Conservation (phyloP, 1,284 basidiomycete genomes). For the Tilletia setariae region DNA sequence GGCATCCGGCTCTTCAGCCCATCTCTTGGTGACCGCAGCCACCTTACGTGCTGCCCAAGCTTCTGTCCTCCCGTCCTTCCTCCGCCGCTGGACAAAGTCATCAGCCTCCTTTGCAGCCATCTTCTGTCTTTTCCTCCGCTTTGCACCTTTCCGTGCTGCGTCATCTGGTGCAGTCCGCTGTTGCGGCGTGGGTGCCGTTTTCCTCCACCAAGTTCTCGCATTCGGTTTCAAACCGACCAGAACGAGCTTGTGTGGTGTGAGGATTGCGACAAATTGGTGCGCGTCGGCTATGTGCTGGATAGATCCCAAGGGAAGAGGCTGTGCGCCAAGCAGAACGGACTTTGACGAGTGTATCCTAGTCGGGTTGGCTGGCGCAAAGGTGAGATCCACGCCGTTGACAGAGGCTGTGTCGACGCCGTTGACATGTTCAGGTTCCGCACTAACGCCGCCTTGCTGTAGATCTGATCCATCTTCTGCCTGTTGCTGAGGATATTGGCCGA, state of each 20-base stretch:
- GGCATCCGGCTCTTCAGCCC: too few species aligned
- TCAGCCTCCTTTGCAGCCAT: too few species aligned
- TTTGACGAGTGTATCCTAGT: not conserved
- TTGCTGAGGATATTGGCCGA: slow-evolving; percentile 70
- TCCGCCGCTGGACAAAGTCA: not conserved
- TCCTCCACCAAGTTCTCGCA: slow-evolving; percentile 77
- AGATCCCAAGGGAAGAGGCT: slow-evolving; percentile 77
- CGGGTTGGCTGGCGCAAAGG: too few species aligned
- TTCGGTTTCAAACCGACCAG: slow-evolving; percentile 87
- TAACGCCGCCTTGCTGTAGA: slow-evolving; percentile 18
- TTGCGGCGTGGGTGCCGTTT: slow-evolving; percentile 11
- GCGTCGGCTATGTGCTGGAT: slow-evolving; percentile 72
- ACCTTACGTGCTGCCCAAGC: not conserved
- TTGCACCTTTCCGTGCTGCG: too few species aligned
- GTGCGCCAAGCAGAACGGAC: slow-evolving; percentile 69
- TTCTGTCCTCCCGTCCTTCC: not conserved
- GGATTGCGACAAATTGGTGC: slow-evolving; percentile 79
- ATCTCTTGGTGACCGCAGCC: too few species aligned
- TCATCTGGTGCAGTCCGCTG: not conserved
- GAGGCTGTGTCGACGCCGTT: slow-evolving; percentile 17
- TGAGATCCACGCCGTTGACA: slow-evolving; percentile 6
- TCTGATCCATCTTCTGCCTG: slow-evolving; percentile 20
- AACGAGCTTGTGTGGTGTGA: slow-evolving; percentile 86
- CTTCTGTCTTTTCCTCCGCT: too few species aligned
- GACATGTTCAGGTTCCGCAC: slow-evolving; percentile 12